These are phyloP conservation scores for Quercus bicolor DNA, from an alignment of 306 rosid genomes.

Conservation along the genomic window DNA sequence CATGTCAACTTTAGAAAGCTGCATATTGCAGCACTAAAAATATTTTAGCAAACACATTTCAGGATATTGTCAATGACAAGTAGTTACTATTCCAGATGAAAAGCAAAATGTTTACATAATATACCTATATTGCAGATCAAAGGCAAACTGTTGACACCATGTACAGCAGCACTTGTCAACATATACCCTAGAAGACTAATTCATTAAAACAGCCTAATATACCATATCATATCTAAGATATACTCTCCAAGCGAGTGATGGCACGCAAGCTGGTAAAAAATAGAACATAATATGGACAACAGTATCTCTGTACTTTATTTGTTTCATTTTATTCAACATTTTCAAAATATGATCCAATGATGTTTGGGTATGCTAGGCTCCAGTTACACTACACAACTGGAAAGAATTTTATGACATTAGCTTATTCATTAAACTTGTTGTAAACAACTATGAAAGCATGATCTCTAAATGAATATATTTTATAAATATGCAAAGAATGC, in stretches of 20 bases:
- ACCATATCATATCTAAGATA: not conserved
- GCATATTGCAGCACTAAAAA: no score
- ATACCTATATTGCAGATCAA: no score
- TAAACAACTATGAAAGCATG: not conserved
- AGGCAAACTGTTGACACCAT: no score
- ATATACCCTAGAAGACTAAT: no score
- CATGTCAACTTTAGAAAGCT: no score
- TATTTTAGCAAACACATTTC: no score
- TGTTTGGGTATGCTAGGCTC: not conserved
- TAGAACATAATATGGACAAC: not conserved
- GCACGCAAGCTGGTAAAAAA: not conserved
- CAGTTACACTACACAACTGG: not conserved
- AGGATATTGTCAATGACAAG: no score
- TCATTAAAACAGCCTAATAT: not conserved
- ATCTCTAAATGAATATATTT: not conserved
- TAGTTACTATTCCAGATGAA: no score
- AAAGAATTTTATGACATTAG: slow-evolving; percentile 3
- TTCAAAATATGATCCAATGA: not conserved
- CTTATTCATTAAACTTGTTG: not conserved
- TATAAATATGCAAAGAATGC: not conserved
- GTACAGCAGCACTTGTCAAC: no score
- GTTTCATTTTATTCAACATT: not conserved
- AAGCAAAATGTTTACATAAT: no score
- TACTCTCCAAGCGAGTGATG: not conserved
- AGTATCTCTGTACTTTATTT: not conserved